Evolutionary conservation across 2,329 filamentous ascomycete species (phyloP), one percentile per base, ranked within the genome.

Genomic region (Nigrograna mackinnonii): DNA sequence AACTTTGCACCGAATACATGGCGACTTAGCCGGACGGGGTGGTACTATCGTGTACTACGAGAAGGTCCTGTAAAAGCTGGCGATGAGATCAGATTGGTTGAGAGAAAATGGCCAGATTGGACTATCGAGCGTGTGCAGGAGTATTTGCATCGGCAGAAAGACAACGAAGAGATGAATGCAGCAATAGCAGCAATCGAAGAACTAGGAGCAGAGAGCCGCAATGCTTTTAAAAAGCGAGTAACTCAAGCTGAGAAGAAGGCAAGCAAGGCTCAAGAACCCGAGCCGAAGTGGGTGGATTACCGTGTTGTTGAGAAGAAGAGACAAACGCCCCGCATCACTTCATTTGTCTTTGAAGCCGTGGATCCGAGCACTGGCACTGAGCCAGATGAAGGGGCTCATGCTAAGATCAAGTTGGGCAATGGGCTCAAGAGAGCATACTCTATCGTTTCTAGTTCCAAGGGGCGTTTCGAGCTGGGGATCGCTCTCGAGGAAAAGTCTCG

Each of bases 1-100:
- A 78, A 81, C 47, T 83, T 84, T 54, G 78, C 81, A 5, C 75
- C 76, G 0, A 68, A 71, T 20, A 79, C 80, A 1, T 81, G 76
- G 62, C 68, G 73, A 51, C 68, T 66, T 4, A 79, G 75, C 49
- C 75, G 81, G 3, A 85, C 82, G 0, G 83, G 82, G 0, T 85
- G 82, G 82, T 83, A 84, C 58, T 84, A 83, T 53, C 75, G 81
- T 4, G 80, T 85, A 1, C 52, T 84, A 12, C 64, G 66, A 2
- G 38, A 41, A 22, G 43, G 43, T 2, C 32, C n/a, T 13, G 35
- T 46, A 7, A 7, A 35, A 3, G 28, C 11, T 11, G 24, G 24
- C 24, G 14, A 12, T 11, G 24, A 28, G 14, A 28, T 28, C 3
- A 11, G 24, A 11, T 12, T 28, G 11, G 24, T 28, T 2, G 11